Evolutionary conservation across 345 rosid species (phyloP).

Genomic region (Linum trigynum): DNA sequence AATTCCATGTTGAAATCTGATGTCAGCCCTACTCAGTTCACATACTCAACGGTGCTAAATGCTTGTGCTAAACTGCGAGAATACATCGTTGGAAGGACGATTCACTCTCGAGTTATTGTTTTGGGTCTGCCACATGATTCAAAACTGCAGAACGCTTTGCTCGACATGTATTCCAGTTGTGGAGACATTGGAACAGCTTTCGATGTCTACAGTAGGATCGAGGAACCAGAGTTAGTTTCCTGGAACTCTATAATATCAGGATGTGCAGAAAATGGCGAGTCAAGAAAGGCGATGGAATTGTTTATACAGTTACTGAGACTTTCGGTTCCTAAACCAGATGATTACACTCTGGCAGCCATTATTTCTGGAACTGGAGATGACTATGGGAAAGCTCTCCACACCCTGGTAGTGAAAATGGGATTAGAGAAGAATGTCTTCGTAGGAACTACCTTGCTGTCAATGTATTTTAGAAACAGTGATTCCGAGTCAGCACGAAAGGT

Average conservation of each 20-base stretch:
- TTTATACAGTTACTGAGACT: conserved; percentile 31
- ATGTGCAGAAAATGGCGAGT: conserved; percentile 49
- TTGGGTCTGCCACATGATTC: conserved; percentile 36
- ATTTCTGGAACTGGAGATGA: conserved; percentile 40
- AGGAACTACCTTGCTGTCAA: conserved; percentile 56
- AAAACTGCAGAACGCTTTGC: conserved; percentile 65
- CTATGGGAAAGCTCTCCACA: conserved; percentile 59
- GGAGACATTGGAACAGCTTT: conserved; percentile 37
- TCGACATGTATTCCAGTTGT: conserved; percentile 75
- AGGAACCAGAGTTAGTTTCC: conserved; percentile 48
- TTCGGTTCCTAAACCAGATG: conserved; percentile 54
- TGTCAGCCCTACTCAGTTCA: conserved; percentile 49
- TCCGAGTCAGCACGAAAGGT: conserved; percentile 40
- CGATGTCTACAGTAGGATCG: conserved; percentile 36
- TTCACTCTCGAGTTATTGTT: conserved; percentile 47
- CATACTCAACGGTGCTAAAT: conserved; percentile 60
- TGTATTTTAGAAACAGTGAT: conserved; percentile 62
- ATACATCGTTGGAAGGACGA: conserved; percentile 31
- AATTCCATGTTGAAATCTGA: conserved; percentile 42
- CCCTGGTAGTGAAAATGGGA: conserved; percentile 47
- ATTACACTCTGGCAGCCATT: conserved; percentile 62
- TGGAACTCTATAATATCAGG: conserved; percentile 84
- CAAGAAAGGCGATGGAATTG: conserved; percentile 41
- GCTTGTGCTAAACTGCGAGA: conserved; percentile 50
- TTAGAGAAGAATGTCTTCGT: conserved; percentile 43